Base-by-base conservation (phyloP, 768 basidiomycete genomes). In the Boletus sensibilis region DNA sequence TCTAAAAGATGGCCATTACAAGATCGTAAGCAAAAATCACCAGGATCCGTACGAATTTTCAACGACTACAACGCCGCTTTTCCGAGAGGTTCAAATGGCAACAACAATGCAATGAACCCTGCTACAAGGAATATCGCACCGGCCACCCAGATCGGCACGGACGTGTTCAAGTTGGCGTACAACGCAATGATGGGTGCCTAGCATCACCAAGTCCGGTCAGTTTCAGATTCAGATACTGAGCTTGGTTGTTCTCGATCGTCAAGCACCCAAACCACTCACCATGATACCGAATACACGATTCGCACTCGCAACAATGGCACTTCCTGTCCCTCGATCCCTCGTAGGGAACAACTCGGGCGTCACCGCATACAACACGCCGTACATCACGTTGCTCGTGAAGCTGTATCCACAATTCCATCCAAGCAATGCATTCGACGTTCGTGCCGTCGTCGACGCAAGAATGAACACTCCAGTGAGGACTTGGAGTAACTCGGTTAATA, bases 261-360 rank as follows among this genome's bases (percentile, higher is more conserved):
- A 33, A 40, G 6, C 11, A 23, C 6, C 11, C 11, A 23, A 31
- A 25, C 0, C 25, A 66, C 79, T 57, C 48, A 76, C 79, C 76
- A 84, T 82, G 60, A 87, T 76, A 23, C 85, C 85, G 53, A 83
- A 84, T 39, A 87, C 63, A 18, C 84, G 76, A 63, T 81, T 83
- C 14, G 80, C 77, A 14, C 75, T 73, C 3, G 82, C 73, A 23
- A 80, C 79, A 34, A 85, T 70, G 12, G 79, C 82, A 41, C 80
- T 82, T 23, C 83, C 83, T 1, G 83, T 84, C 12, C 83, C 83
- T 53, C 82, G 72, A 46, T 79, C 75, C 54, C 72, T 78, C 4
- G 82, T 79, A 14, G 82, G 82, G 69, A 83, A 82, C 20, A 83
- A 55, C 62, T 83, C 80, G 20, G 82, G 82, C 38, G 72, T 76